Conservation (phyloP, 768 basidiomycete genomes). For the Naematelia encephala region DNA sequence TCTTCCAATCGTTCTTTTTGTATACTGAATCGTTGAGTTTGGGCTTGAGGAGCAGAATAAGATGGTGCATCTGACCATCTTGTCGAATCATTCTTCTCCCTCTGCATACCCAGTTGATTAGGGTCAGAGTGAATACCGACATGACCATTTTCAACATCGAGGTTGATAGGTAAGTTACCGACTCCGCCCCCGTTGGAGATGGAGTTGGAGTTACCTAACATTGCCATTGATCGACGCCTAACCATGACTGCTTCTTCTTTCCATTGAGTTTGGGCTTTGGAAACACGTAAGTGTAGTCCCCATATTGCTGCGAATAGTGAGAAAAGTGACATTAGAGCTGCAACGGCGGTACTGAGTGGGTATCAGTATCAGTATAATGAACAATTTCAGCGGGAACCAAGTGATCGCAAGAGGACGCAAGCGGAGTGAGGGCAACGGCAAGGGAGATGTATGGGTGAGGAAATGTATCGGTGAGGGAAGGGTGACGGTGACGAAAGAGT, state of each 20-base stretch:
- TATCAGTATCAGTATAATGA: neutral
- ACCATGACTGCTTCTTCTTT: constrained; percentile 43
- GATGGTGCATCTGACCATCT: neutral
- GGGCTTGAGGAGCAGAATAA: neutral
- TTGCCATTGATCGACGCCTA: constrained; percentile 36
- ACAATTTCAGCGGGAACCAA: no score
- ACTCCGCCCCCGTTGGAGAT: neutral
- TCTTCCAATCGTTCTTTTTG: neutral
- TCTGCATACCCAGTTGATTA: neutral
- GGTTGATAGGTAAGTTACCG: no score
- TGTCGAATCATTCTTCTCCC: neutral
- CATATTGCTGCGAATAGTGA: constrained; percentile 37
- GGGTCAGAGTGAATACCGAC: no score
- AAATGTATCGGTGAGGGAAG: no score
- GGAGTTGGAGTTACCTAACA: constrained; percentile 5
- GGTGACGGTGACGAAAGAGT: no score
- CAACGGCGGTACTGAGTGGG: constrained; percentile 34
- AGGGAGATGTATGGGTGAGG: no score
- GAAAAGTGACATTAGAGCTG: constrained; percentile 39
- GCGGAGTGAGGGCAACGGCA: no score
- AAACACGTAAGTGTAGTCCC: constrained; percentile 41
- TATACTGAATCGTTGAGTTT: neutral
- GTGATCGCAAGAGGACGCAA: no score
- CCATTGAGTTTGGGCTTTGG: constrained; percentile 32
- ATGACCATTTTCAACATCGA: no score